Evolutionary conservation across 2,329 filamentous ascomycete genomes (phyloP).

Genomic region (Drechslerella dactyloides): DNA sequence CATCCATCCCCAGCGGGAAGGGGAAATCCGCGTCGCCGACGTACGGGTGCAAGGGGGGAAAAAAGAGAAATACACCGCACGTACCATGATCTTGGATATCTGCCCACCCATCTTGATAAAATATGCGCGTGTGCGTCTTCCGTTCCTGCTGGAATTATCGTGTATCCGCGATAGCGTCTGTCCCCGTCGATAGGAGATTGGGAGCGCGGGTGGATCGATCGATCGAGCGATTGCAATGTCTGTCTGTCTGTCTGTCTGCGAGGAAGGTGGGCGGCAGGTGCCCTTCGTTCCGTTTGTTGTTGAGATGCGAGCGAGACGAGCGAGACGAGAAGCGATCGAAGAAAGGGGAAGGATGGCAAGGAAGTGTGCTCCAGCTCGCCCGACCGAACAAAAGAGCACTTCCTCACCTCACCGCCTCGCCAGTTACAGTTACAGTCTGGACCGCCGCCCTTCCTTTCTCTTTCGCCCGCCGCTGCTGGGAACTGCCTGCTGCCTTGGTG

Average conservation of each 20-base stretch:
- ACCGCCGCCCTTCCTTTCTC: neutral
- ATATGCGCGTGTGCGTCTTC: neutral
- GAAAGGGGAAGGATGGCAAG: neutral
- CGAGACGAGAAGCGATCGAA: conserved; percentile 2
- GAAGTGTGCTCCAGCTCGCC: neutral
- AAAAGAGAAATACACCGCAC: neutral
- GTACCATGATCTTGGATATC: conserved; percentile 47
- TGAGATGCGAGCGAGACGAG: too few relatives aligned
- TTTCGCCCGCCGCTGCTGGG: neutral
- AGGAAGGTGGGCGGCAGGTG: neutral
- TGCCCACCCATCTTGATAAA: conserved; percentile 41
- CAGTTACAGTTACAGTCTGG: too few relatives aligned
- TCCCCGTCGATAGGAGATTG: neutral
- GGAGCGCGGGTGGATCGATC: neutral
- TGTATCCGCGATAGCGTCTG: neutral
- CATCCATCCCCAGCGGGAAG: too few relatives aligned
- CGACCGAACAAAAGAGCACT: too few relatives aligned
- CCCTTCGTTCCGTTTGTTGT: neutral
- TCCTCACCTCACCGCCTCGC: too few relatives aligned
- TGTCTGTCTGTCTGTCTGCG: neutral
- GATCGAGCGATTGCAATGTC: neutral
- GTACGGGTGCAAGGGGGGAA: neutral
- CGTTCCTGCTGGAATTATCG: neutral
- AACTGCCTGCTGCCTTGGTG: conserved; percentile 1
- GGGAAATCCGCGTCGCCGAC: too few relatives aligned